These are phyloP conservation scores for Neonothopanus nambi DNA, from an alignment of 1,284 basidiomycete species.

Conservation along the genomic window DNA sequence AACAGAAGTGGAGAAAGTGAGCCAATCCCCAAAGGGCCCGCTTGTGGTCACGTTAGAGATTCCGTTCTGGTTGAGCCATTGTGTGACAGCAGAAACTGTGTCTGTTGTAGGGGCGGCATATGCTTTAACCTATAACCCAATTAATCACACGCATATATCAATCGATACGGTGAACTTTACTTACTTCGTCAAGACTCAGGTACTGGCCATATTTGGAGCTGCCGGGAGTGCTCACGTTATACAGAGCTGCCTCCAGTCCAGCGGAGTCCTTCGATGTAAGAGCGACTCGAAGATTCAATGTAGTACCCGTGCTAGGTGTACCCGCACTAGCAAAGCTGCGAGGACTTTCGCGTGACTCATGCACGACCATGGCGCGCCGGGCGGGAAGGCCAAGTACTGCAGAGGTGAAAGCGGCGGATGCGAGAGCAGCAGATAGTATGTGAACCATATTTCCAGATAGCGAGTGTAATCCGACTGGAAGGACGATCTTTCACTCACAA, in stretches of 20 bases:
- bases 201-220: slow-evolving; percentile 24
- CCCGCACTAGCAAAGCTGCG: slow-evolving; percentile 5
- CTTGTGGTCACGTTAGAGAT: slow-evolving; percentile 3
- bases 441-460: slow-evolving; percentile 8
- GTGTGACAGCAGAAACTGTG: slow-evolving; percentile 9
- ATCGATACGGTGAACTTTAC: background rate
- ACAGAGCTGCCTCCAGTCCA: slow-evolving; percentile 22
- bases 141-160: background rate
- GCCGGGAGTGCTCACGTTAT: slow-evolving; percentile 21
- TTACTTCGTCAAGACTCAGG: slow-evolving; percentile 19
- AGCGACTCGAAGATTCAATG: slow-evolving; percentile 22
- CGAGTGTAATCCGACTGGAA: background rate
- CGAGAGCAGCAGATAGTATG: slow-evolving; percentile 5
- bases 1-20: slow-evolving; percentile 13
- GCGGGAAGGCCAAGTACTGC: slow-evolving; percentile 6
- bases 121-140: slow-evolving; percentile 6
- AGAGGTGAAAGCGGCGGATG: background rate
- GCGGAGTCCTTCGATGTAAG: slow-evolving; percentile 19
- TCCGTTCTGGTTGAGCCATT: slow-evolving; percentile 15
- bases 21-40: background rate
- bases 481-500: too few relatives aligned
- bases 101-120: slow-evolving; percentile 8
- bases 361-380: slow-evolving; percentile 13
- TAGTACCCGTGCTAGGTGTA: slow-evolving; percentile 1
- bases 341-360: slow-evolving; percentile 8